Percentiles rank a stretch among this genome's conserved stretches.
Conservation (phyloP, 192 early-diverging fungal species). For the Umbelopsis ramanniana region DNA sequence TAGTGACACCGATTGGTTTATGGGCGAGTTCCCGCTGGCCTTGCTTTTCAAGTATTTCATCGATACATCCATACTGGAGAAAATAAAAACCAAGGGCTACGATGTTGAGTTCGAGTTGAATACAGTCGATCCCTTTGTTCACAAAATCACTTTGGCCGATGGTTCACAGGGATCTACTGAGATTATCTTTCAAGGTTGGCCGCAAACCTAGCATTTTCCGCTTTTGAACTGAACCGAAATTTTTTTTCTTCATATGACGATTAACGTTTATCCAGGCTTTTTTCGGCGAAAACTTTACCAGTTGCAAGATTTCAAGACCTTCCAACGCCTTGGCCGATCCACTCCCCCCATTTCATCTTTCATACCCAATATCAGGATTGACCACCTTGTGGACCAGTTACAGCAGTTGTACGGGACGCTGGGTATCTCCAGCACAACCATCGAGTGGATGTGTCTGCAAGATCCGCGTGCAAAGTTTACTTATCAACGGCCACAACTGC, state of each 20-base stretch:
- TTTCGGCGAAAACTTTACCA: constrained; percentile 15
- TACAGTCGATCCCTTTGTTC: constrained; percentile 3
- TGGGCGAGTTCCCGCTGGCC: background rate
- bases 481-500: constrained; percentile 21
- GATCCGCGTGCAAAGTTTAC: constrained; percentile 12
- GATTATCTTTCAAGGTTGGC: constrained; percentile 3
- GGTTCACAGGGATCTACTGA: background rate
- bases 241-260: background rate
- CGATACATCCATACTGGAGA: background rate
- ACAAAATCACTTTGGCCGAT: background rate
- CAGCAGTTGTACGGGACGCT: background rate
- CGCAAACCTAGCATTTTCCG: background rate
- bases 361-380: background rate
- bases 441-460: constrained; percentile 29
- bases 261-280: constrained; percentile 15
- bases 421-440: background rate
- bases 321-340: constrained; percentile 9
- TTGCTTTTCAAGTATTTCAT: background rate
- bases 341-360: background rate
- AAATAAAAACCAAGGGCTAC: background rate
- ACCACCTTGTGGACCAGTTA: background rate
- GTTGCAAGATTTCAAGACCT: constrained; percentile 23
- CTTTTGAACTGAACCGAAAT: background rate
- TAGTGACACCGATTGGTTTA: constrained; percentile 13
- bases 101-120: constrained; percentile 3